Base-by-base conservation (phyloP, 495 filamentous ascomycete species). In the Trichocladium uniseriatum region DNA sequence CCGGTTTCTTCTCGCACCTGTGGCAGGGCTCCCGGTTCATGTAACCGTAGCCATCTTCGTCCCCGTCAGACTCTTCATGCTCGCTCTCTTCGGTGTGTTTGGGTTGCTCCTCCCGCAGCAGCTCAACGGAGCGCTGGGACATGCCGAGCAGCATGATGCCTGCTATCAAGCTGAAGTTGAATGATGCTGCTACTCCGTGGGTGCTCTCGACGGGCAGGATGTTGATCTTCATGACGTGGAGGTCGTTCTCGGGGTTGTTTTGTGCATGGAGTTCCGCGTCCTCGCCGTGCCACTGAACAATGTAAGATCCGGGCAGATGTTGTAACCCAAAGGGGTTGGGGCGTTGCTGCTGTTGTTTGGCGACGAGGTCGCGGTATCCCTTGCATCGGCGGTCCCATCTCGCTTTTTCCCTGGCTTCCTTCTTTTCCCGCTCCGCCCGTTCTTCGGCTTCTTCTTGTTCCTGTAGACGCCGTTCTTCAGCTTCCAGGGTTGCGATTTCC, bases 81-180 rank as follows among this genome's bases (percentile, higher is more conserved):
- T 36, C 43, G 13, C 31, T 38, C 15, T 21, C 11, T 15, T 14
- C 1, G n/a, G 18, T 18, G 41, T 43, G 15, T 21, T 38, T 47
- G 13, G 16, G 34, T 22, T 58, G 31, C 28, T 55, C 48, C 13
- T 55, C 43, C 15, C 52, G 39, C 1, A 58, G 36, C 28, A 44
- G 43, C 39, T 45, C 48, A 4, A 55, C 43, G 14, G 36, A 42
- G 3, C 37, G 39, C 34, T 40, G 16, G 2, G 55, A 41, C 19
- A 40, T 38, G 4, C 32, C 43, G 2, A 58, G 18, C 7, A 58
- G 35, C 52, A 58, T 58, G 9, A 36, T 49, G 2, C 57, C 56
- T 22, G 47, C 53, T 4, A 56, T 2, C 1, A 38, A 0, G 16
- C 53, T 49, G 20, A 56, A 37, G 21, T 18, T n/a, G 27, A 59